Percentiles rank a stretch among this genome's conserved stretches.
Evolutionary conservation across 345 rosid genomes (phyloP).

Genomic region (Raphanus sativus): DNA sequence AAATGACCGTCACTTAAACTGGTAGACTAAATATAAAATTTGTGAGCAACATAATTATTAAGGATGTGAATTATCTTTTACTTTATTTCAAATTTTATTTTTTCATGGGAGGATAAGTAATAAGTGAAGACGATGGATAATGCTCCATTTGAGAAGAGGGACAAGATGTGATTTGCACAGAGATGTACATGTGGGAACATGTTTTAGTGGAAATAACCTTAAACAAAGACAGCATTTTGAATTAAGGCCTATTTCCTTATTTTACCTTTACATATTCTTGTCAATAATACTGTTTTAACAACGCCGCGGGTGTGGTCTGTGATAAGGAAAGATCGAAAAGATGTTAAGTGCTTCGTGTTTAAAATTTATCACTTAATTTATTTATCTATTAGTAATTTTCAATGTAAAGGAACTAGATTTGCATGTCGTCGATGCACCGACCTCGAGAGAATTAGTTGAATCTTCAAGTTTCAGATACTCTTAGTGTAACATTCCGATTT

Average conservation of each 20-base stretch:
- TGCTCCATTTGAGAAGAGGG: conserved; percentile 27
- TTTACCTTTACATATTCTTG: too few species aligned
- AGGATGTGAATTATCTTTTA: neutral
- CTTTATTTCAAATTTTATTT: neutral
- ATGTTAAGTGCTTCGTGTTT: too few species aligned
- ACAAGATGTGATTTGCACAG: conserved; percentile 35
- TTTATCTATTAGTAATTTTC: too few species aligned
- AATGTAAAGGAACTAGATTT: too few species aligned
- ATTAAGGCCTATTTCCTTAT: too few species aligned
- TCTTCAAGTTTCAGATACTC: too few species aligned
- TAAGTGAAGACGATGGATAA: neutral
- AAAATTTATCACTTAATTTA: too few species aligned
- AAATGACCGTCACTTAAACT: neutral
- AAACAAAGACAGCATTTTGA: conserved; percentile 32
- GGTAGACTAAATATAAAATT: neutral
- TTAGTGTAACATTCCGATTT: too few species aligned
- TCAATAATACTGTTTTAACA: neutral
- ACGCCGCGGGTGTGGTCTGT: too few species aligned
- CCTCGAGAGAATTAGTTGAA: too few species aligned
- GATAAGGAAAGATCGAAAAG: too few species aligned
- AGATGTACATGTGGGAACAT: conserved; percentile 39
- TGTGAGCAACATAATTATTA: neutral
- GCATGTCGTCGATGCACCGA: too few species aligned
- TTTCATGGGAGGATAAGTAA: neutral
- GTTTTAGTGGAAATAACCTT: conserved; percentile 37